Evolutionary conservation across 2,329 filamentous ascomycete species (phyloP), one percentile per base, ranked within the genome.

Genomic region (Stemphylium lycopersici): DNA sequence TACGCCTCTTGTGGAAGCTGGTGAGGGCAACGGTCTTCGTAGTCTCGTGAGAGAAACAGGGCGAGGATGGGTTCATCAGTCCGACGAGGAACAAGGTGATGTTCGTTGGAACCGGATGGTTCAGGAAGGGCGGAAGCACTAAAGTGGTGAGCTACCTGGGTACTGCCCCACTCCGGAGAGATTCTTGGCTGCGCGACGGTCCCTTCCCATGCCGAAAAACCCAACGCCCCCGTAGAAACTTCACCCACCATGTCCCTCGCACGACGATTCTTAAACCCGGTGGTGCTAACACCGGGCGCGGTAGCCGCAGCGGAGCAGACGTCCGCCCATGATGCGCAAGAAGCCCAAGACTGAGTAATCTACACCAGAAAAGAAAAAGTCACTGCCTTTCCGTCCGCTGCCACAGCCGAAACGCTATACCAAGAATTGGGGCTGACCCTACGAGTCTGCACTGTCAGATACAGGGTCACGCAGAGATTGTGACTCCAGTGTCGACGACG

Each of bases 381-480:
- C 61, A 62, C 58, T 61, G 55, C 51, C 52, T 52, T 56, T 49
- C 59, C 40, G 37, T 53, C 48, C 43, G 57, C 55, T 33, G 49
- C 52, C 32, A 56, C 48, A 15, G 26, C 57, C 54, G 43, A 48
- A 49, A 55, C 54, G 61, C 65, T 56, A 67, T 66, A 62, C 61
- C 68, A 61, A 55, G 55, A 61, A 45, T 18, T 52, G 56, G 70
- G 67, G 69, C 70, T 70, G 56, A 64, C 55, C 45, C 57, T 55
- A 54, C 57, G 31, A 11, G 54, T 55, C 50, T 58, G 57, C 50
- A 50, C 55, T 61, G 62, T 70, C 62, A 70, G 62, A 72, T 66
- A 50, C 61, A 55, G 40, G 61, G 57, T 58, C 51, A 51, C 55
- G 56, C 57, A 55, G 50, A 57, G 56, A 66, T 64, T 55, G 58